phyloP scores from a whole-genome alignment of 2,329 filamentous ascomycete species.

The Sclerotinia minor region DNA sequence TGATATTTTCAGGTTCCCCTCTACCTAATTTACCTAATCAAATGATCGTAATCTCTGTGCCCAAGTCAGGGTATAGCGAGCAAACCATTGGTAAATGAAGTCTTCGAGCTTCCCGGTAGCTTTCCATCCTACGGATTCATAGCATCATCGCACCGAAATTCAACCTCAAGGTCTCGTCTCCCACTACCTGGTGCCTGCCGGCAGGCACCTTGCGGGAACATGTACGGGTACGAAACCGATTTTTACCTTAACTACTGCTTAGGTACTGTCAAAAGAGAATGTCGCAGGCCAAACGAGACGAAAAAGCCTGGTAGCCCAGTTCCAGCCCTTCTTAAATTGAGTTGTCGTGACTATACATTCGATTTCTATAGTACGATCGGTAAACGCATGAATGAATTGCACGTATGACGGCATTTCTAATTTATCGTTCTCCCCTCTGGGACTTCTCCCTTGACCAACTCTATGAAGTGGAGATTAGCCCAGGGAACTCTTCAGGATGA shows the following conservation, averaged over 20 bases:
- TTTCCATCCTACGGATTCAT: constrained; percentile 2
- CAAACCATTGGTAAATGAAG: constrained; percentile 5
- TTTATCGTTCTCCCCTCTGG: constrained; percentile 23
- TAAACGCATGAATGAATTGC: constrained; percentile 30
- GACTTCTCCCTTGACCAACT: not conserved
- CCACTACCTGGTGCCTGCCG: constrained; percentile 35
- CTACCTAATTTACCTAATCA: constrained; percentile 30
- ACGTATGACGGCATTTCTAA: constrained; percentile 33
- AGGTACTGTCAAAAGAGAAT: constrained; percentile 7
- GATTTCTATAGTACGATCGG: not conserved
- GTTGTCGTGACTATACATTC: constrained; percentile 12
- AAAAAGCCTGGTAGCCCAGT: constrained; percentile 11
- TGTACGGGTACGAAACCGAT: constrained; percentile 12
- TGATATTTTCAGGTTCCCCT: constrained; percentile 23
- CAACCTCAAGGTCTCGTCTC: constrained; percentile 33
- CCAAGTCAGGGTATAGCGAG: constrained; percentile 28
- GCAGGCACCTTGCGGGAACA: constrained; percentile 27
- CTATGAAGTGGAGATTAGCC: constrained; percentile 14
- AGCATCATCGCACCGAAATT: not conserved
- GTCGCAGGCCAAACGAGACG: constrained; percentile 18
- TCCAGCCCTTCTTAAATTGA: constrained; percentile 14
- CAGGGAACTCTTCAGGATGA: constrained; percentile 16
- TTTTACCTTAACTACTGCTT: not conserved
- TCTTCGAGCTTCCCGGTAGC: constrained; percentile 9
- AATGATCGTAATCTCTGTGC: constrained; percentile 29